Conservation (phyloP, 495 filamentous ascomycete genomes). For the Chaetomium tenue region DNA sequence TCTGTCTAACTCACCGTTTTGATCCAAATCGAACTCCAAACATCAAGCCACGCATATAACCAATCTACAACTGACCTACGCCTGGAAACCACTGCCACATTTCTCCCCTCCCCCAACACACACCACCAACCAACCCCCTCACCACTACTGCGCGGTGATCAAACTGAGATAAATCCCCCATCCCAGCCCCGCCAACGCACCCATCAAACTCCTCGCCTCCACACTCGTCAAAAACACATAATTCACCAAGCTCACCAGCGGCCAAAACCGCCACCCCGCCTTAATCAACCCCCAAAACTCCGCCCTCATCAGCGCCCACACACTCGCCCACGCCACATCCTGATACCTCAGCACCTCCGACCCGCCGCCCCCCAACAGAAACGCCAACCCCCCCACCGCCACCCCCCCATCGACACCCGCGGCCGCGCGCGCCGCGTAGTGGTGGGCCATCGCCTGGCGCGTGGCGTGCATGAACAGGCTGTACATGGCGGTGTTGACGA, state of each 20-base stretch:
- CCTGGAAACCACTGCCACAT: too few species aligned
- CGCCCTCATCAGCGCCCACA: slow-evolving; percentile 39
- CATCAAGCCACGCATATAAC: background rate
- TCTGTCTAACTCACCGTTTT: background rate
- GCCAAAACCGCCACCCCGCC: slow-evolving; percentile 81
- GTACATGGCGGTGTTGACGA: slow-evolving; percentile 77
- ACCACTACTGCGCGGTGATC: slow-evolving; percentile 5
- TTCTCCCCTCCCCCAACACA: background rate
- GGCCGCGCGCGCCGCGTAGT: background rate
- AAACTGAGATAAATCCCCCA: slow-evolving; percentile 90
- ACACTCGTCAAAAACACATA: slow-evolving; percentile 75
- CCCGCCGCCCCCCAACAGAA: slow-evolving; percentile 15
- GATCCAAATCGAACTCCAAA: background rate
- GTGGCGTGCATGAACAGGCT: slow-evolving; percentile 47
- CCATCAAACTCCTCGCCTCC: slow-evolving; percentile 71
- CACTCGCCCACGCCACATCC: slow-evolving; percentile 35
- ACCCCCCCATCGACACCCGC: slow-evolving; percentile 9
- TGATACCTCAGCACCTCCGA: slow-evolving; percentile 33
- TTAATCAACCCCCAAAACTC: slow-evolving; percentile 69
- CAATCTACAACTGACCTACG: background rate
- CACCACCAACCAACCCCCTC: background rate
- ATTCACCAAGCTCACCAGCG: slow-evolving; percentile 72
- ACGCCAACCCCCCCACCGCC: slow-evolving; percentile 24
- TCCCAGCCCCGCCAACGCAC: slow-evolving; percentile 71
- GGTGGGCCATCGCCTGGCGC: slow-evolving; percentile 40